Conservation (phyloP, 805 yeast genomes). For the Kodamaea leandrae region DNA sequence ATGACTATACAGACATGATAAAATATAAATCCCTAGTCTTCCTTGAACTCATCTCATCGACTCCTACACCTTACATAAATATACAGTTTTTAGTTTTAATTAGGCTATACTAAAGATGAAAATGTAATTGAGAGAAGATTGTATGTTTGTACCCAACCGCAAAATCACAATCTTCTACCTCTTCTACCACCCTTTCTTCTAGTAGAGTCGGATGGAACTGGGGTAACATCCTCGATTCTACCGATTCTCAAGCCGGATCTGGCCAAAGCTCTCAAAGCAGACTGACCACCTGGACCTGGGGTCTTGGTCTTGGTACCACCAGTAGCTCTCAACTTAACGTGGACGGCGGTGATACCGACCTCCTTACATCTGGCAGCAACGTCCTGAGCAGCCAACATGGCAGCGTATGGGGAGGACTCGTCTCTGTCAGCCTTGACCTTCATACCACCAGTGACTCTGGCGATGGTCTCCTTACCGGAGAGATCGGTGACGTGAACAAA, state of each 20-base stretch:
- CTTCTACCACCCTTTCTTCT: slow-evolving; percentile 99
- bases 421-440: slow-evolving; percentile 99
- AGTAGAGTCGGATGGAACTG: slow-evolving; percentile 99
- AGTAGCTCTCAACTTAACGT: slow-evolving; percentile 99
- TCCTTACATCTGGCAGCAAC: slow-evolving; percentile 98
- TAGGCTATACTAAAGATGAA: slow-evolving; percentile 6
- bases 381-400: slow-evolving; percentile 99
- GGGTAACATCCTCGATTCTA: slow-evolving; percentile 99
- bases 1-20: no score
- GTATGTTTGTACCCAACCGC: slow-evolving; percentile 3
- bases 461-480: slow-evolving; percentile 99
- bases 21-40: no score
- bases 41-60: no score
- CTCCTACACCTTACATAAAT: background rate
- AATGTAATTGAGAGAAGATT: slow-evolving; percentile 2
- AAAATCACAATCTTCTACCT: slow-evolving; percentile 98
- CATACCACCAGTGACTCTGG: slow-evolving; percentile 99
- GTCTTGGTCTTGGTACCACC: slow-evolving; percentile 99
- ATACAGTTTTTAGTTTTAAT: slow-evolving; percentile 4
- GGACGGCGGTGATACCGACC: slow-evolving; percentile 99
- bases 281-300: slow-evolving; percentile 99
- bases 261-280: slow-evolving; percentile 98
- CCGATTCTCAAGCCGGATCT: slow-evolving; percentile 99
- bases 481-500: slow-evolving; percentile 99
- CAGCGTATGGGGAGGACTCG: slow-evolving; percentile 99